These are phyloP conservation scores for Elaeis oleifera DNA, from an alignment of 202 grass and related monocot genomes.

Conservation along the genomic window DNA sequence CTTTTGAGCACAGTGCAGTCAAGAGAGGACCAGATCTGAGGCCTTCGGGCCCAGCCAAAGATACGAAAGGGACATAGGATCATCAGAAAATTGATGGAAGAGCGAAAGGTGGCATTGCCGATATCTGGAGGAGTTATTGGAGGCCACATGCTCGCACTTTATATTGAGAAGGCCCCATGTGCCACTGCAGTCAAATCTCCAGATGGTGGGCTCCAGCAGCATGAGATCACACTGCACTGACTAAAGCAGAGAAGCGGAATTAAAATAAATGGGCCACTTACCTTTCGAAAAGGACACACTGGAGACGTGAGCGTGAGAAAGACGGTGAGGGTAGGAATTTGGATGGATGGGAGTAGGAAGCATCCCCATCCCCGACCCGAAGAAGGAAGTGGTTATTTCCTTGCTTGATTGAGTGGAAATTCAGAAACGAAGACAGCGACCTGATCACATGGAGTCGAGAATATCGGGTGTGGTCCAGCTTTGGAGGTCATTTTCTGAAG, in stretches of 20 bases:
- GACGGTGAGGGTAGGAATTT: background rate
- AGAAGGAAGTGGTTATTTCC: no score
- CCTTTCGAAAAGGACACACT: constrained; percentile 2
- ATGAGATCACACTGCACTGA: background rate
- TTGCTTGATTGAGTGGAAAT: no score
- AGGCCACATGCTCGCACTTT: constrained; percentile 15
- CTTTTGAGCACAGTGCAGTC: constrained; percentile 2
- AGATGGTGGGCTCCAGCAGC: constrained; percentile 2
- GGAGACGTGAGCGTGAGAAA: background rate
- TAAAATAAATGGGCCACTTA: background rate
- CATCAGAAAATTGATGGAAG: constrained; percentile 5
- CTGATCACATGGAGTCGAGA: no score
- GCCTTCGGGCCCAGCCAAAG: background rate
- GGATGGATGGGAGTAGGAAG: no score
- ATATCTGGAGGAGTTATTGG: constrained; percentile 18
- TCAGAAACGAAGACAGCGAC: no score
- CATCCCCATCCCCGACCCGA: background rate
- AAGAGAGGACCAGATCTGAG: constrained; percentile 7
- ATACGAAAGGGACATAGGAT: constrained; percentile 12
- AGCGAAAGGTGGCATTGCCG: background rate
- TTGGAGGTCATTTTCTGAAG: no score
- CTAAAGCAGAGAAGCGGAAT: background rate
- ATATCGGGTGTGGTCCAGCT: no score
- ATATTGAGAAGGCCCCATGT: background rate
- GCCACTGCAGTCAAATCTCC: background rate